Percentiles rank a stretch among this genome's conserved stretches.
Conservation (phyloP, 768 basidiomycete genomes). For the Auriculariales sp. region DNA sequence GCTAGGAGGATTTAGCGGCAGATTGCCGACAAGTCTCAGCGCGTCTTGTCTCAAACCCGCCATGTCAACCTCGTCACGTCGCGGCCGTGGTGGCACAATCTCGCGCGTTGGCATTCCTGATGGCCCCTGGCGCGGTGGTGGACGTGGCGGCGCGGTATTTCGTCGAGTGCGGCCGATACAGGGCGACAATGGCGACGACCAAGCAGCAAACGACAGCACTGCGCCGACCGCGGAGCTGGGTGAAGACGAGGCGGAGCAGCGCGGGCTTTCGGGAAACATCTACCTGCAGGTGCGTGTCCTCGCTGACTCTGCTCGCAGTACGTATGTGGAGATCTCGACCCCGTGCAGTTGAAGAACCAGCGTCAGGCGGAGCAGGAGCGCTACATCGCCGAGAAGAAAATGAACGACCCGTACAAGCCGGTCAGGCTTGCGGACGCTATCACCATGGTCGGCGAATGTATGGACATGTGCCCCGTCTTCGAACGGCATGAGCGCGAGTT, state of each 20-base stretch:
- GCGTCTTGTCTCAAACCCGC: neutral
- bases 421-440: conserved; percentile 81
- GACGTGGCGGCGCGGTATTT: neutral
- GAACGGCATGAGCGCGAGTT: conserved; percentile 84
- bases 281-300: neutral
- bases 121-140: neutral
- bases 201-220: neutral
- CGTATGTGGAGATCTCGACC: neutral
- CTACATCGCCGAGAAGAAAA: conserved; percentile 71
- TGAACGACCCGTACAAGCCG: conserved; percentile 72
- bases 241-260: neutral
- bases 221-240: neutral
- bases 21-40: no score
- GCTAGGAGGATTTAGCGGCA: no score
- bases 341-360: neutral
- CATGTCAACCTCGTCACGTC: no score
- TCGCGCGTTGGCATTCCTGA: neutral
- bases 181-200: neutral
- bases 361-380: conserved; percentile 57
- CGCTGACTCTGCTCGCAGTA: neutral
- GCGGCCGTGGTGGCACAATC: no score
- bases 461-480: conserved; percentile 89
- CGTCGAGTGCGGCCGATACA: neutral
- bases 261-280: neutral
- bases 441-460: conserved; percentile 83